These are phyloP conservation scores for Salix dunnii DNA, from an alignment of 345 rosid species.

Conservation along the genomic window DNA sequence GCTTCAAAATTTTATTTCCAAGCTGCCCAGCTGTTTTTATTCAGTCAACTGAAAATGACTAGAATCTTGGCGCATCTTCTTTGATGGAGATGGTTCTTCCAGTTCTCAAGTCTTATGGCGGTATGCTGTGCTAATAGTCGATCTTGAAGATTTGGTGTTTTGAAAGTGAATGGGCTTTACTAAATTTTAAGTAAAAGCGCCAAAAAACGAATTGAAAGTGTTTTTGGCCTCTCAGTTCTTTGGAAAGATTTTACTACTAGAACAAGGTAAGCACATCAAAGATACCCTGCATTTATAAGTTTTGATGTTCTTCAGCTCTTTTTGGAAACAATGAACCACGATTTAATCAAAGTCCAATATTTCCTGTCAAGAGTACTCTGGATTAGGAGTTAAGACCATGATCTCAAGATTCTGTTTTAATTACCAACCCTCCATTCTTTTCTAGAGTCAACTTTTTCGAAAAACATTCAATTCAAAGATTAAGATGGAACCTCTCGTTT, in stretches of 20 bases:
- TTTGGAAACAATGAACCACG: conserved; percentile 10
- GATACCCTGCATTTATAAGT: not conserved
- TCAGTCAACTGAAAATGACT: not conserved
- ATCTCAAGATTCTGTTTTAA: not conserved
- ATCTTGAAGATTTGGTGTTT: conserved; percentile 1
- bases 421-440: not conserved
- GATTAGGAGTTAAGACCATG: conserved; percentile 8
- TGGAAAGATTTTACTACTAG: not conserved
- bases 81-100: not conserved
- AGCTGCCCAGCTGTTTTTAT: not conserved
- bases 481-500: conserved; percentile 27
- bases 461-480: not conserved
- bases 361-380: no score
- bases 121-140: not conserved
- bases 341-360: no score
- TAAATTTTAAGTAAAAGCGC: conserved; percentile 5
- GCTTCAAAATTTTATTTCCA: not conserved
- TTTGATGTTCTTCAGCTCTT: not conserved
- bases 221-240: not conserved
- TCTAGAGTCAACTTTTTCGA: not conserved
- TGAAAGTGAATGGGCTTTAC: conserved; percentile 8
- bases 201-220: conserved; percentile 1
- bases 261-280: not conserved
- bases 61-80: not conserved
- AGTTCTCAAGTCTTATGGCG: not conserved